Evolutionary conservation across 208 protist species (phyloP).

Genomic region (Leishmania guyanensis): DNA sequence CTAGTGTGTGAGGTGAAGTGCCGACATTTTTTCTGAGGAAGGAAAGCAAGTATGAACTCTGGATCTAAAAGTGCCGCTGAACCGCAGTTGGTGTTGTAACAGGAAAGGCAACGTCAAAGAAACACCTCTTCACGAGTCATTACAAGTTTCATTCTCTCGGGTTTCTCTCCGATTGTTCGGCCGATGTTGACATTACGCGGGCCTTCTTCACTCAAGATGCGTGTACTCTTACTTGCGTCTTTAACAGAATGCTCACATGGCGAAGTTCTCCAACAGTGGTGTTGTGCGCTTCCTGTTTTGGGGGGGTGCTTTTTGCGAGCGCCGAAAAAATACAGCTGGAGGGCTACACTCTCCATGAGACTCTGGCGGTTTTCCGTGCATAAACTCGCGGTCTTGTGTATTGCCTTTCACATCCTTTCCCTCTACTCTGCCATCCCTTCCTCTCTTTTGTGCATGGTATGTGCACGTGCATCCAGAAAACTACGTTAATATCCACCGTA

Average conservation of each 20-base stretch:
- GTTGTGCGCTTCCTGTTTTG: not conserved
- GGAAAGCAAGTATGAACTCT: not conserved
- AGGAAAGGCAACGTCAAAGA: not conserved
- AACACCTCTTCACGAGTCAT: not conserved
- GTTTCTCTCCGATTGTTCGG: not conserved
- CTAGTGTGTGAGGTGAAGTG: not conserved
- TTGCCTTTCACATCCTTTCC: conserved; percentile 1
- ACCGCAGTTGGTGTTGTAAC: not conserved
- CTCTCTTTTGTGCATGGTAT: not conserved
- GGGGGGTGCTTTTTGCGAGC: not conserved
- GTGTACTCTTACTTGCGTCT: not conserved
- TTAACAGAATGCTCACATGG: not conserved
- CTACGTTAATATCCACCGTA: not conserved
- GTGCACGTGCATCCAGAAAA: not conserved
- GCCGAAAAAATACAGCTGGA: not conserved
- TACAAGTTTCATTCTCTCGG: not conserved
- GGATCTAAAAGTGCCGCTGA: not conserved
- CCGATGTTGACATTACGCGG: not conserved
- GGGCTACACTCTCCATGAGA: not conserved
- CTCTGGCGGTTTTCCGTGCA: not conserved
- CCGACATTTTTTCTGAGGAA: not conserved
- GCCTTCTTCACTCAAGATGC: not conserved
- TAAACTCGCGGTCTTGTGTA: not conserved
- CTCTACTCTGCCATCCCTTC: not conserved
- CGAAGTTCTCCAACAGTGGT: not conserved